Evolutionary conservation across 1,284 basidiomycete genomes (phyloP), one percentile per base, ranked within the genome.

Genomic region (Naganishia albida): DNA sequence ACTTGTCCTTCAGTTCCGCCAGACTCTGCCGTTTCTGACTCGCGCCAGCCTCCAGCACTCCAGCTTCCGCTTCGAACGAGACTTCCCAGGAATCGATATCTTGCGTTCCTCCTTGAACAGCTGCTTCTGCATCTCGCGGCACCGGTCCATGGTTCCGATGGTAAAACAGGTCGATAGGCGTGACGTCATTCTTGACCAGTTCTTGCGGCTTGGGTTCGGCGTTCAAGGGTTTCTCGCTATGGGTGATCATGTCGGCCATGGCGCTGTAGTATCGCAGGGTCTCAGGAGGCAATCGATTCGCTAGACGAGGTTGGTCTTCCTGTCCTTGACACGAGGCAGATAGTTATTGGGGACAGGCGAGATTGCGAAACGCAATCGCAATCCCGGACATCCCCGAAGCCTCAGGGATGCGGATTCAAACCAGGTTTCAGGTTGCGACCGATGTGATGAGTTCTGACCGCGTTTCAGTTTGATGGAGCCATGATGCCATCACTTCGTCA

Each of bases 121-220:
- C 62, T 4, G 42, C 38, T 8, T 46, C 34, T 16, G 62, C 62
- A 18, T 64, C 62, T 18, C 23, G 25, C 16, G 62, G 62, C 8
- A 54, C 42, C 18, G 62, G 53, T 13, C 62, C 62, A 34, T 64
- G 62, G 62, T 64, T 64, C 20, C 62, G 62, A 28, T 64, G 62
- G 39, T 53, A 64, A 23, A 64, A 40, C 43, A 64, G 43, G 42
- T 43, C 12, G 42, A 40, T 55, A 10, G 62, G 52, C 28, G 62
- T 64, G 62, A 64, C 52, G 46, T 64, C 51, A 55, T 55, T 53
- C 30, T 54, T 46, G 28, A 55, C 42, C 13, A 64, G 53, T 8
- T 46, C 44, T n/a, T 43, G 30, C 20, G 44, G 25, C 23, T 64
- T 44, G 18, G 62, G 62, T 43, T 64, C 62, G 28, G 53, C 62